These are phyloP conservation scores for Tylopilus sp. DNA, from an alignment of 1,284 basidiomycete species.

Conservation along the genomic window DNA sequence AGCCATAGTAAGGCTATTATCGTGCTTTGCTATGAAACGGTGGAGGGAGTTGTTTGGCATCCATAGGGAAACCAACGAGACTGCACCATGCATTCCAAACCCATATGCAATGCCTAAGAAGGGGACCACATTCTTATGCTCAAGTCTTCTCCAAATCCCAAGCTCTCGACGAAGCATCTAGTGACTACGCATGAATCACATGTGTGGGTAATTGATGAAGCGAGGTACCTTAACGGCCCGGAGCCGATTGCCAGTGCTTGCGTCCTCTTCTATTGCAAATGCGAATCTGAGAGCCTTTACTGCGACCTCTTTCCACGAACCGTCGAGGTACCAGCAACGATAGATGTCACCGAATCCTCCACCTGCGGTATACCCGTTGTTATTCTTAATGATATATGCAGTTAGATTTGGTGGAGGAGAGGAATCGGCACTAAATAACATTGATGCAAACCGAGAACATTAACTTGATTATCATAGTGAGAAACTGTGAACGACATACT, in stretches of 20 bases:
- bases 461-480: too few species aligned
- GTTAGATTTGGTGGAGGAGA: too few species aligned
- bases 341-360: too few species aligned
- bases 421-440: too few species aligned
- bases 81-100: constrained; percentile 19
- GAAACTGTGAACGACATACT: too few species aligned
- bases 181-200: background rate
- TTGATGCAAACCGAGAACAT: too few species aligned
- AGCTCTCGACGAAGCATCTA: constrained; percentile 28
- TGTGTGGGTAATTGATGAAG: background rate
- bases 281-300: constrained; percentile 27
- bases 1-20: constrained; percentile 3
- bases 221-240: constrained; percentile 6
- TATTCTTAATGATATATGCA: too few species aligned
- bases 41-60: constrained; percentile 26
- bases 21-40: constrained; percentile 4
- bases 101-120: constrained; percentile 23
- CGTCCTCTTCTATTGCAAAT: constrained; percentile 8
- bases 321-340: too few species aligned
- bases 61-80: constrained; percentile 29
- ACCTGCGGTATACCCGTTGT: too few species aligned
- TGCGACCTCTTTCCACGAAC: constrained; percentile 16
- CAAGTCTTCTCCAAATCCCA: constrained; percentile 20
- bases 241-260: background rate
- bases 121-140: constrained; percentile 24